Conservation (phyloP, 306 rosid species). For the Urtica urens region DNA sequence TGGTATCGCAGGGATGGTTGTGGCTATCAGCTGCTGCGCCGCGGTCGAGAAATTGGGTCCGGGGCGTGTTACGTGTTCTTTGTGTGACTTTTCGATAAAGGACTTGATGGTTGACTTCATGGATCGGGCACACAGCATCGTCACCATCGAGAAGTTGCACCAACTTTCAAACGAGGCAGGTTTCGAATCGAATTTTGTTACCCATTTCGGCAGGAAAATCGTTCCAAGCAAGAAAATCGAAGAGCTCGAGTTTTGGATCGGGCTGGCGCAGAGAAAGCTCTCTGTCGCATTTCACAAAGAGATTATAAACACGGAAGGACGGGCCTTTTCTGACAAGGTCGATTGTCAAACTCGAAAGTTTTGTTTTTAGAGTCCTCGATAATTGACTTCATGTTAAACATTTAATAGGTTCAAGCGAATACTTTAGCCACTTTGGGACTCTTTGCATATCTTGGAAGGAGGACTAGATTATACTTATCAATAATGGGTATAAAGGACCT, state of each 20-base stretch:
- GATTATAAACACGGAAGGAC: conserved; percentile 20
- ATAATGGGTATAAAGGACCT: conserved; percentile 50
- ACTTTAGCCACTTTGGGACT: conserved; percentile 50
- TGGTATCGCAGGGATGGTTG: conserved; percentile 65
- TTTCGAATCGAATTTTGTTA: conserved; percentile 41
- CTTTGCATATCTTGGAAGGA: conserved; percentile 61
- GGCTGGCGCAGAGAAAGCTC: conserved; percentile 53
- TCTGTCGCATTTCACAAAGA: conserved; percentile 35
- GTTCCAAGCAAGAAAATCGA: conserved; percentile 43
- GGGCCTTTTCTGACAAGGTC: conserved; percentile 39
- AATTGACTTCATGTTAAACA: conserved; percentile 10
- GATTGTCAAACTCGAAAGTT: conserved; percentile 15
- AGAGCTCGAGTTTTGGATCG: conserved; percentile 61
- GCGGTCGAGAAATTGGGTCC: conserved; percentile 52
- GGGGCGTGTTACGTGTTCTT: conserved; percentile 17
- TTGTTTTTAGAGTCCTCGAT: conserved; percentile 2
- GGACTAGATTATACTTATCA: conserved; percentile 54
- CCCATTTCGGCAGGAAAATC: conserved; percentile 49
- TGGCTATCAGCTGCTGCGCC: conserved; percentile 56
- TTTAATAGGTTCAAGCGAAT: conserved; percentile 39
- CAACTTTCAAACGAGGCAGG: conserved; percentile 54
- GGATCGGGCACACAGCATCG: conserved; percentile 45
- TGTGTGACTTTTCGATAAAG: conserved; percentile 14
- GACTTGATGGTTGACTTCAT: conserved; percentile 45
- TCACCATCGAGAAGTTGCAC: conserved; percentile 48